Percentiles rank a stretch among this genome's conserved stretches.
Conservation (phyloP, 257 asterid species). For the Handroanthus guayacan region DNA sequence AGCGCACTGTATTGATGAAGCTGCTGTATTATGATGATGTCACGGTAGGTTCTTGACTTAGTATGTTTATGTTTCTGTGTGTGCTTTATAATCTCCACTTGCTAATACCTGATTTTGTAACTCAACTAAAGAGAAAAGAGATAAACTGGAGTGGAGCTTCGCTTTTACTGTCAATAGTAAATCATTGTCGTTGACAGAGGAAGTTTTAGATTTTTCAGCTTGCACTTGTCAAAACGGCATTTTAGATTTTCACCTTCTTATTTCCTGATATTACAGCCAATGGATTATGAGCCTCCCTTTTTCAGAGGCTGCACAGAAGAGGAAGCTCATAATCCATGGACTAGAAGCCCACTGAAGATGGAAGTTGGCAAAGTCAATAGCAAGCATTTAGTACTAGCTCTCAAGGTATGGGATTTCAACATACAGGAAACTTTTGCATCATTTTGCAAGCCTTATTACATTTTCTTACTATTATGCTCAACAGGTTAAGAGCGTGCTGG, state of each 20-base stretch:
- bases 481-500: conserved; percentile 95
- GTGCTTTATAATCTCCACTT: conserved; percentile 15
- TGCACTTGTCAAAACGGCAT: conserved; percentile 23
- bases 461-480: conserved; percentile 31
- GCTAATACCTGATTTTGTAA: conserved; percentile 23
- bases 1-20: conserved; percentile 95
- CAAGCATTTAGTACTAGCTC: conserved; percentile 84
- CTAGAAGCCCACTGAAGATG: conserved; percentile 79
- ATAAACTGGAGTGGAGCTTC: conserved; percentile 9
- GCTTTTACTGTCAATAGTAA: conserved; percentile 21
- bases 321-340: conserved; percentile 86
- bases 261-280: conserved; percentile 71
- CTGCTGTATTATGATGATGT: conserved; percentile 87
- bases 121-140: conserved; percentile 3
- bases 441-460: conserved; percentile 14
- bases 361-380: conserved; percentile 93
- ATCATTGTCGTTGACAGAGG: conserved; percentile 16
- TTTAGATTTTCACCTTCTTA: conserved; percentile 26
- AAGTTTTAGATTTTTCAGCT: conserved; percentile 13
- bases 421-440: conserved; percentile 22
- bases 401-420: conserved; percentile 63
- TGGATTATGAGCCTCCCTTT: conserved; percentile 96
- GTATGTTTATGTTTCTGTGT: conserved; percentile 1
- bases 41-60: conserved; percentile 65
- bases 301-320: conserved; percentile 87